A percentile compares a stretch with the other conserved stretches of the same genome.
These are phyloP conservation scores for Gastrolobium villosum DNA, from an alignment of 306 rosid species.

Conservation along the genomic window DNA sequence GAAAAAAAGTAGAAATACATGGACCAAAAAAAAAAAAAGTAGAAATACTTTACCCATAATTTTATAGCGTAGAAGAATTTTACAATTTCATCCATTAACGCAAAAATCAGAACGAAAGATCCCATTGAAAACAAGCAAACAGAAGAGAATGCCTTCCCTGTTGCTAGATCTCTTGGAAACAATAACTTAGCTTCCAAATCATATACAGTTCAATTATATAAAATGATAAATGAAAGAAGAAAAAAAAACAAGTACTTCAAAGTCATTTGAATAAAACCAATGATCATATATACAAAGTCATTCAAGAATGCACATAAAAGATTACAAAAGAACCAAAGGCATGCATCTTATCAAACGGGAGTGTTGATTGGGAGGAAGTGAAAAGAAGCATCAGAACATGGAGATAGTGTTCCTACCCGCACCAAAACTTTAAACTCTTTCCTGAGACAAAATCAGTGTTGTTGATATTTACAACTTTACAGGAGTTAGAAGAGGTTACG, in stretches of 20 bases:
- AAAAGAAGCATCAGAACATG: slow-evolving; percentile 32
- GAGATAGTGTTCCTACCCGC: background rate
- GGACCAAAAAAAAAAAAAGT: too few relatives aligned
- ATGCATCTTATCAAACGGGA: slow-evolving; percentile 45
- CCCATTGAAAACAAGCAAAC: background rate
- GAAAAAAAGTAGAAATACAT: too few relatives aligned
- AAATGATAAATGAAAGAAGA: background rate
- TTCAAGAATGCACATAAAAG: slow-evolving; percentile 16
- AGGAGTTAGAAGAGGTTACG: slow-evolving; percentile 49
- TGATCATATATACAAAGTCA: slow-evolving; percentile 54
- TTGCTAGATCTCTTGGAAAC: slow-evolving; percentile 17
- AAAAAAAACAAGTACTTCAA: background rate
- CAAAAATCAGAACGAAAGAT: background rate
- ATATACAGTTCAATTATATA: slow-evolving; percentile 26
- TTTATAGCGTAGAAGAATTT: too few relatives aligned
- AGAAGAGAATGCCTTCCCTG: background rate
- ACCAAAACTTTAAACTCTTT: slow-evolving; percentile 42
- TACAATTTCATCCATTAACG: background rate
- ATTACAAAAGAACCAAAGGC: slow-evolving; percentile 19
- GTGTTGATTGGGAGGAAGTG: slow-evolving; percentile 44
- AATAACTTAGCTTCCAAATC: slow-evolving; percentile 13
- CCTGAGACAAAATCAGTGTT: slow-evolving; percentile 47
- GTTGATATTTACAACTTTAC: slow-evolving; percentile 63
- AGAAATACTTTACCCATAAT: too few relatives aligned
- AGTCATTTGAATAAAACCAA: slow-evolving; percentile 34